A percentile compares a stretch with the other conserved stretches of the same genome.
Evolutionary conservation across 2,329 filamentous ascomycete species (phyloP).

Genomic region (Diaporthe sp.): DNA sequence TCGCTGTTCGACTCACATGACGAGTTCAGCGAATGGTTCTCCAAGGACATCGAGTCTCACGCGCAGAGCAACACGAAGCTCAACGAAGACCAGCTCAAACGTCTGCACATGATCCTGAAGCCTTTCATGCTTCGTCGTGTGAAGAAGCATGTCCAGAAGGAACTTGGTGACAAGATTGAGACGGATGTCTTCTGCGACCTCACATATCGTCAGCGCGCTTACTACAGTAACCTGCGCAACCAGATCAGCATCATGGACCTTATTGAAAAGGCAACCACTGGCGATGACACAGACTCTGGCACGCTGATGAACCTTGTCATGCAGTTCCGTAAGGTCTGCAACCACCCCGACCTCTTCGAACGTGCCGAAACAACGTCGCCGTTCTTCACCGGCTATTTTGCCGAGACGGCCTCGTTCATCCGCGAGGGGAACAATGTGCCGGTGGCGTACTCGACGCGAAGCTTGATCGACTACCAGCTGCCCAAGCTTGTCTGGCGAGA

Average conservation of each 20-base stretch:
- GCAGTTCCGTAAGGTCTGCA: constrained; percentile 99
- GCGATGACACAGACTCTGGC: constrained; percentile 94
- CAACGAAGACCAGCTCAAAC: constrained; percentile 96
- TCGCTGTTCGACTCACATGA: constrained; percentile 95
- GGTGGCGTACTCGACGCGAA: constrained; percentile 90
- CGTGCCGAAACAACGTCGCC: constrained; percentile 92
- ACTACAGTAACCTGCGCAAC: constrained; percentile 92
- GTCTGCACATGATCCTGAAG: constrained; percentile 98
- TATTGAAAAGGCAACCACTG: constrained; percentile 95
- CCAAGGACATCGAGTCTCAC: constrained; percentile 96
- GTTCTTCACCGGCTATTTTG: constrained; percentile 86
- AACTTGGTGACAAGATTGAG: constrained; percentile 98
- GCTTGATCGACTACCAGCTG: constrained; percentile 85
- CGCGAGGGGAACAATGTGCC: constrained; percentile 86
- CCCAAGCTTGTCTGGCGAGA: constrained; percentile 88
- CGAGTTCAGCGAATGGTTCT: constrained; percentile 95
- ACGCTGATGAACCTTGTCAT: constrained; percentile 99
- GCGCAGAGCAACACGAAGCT: constrained; percentile 99
- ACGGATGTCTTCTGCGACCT: constrained; percentile 96
- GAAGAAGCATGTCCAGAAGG: constrained; percentile 99
- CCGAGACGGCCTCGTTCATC: constrained; percentile 94
- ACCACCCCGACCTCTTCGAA: constrained; percentile 97
- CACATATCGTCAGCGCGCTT: constrained; percentile 94
- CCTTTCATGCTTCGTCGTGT: constrained; percentile 99
- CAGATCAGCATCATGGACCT: constrained; percentile 99